Conservation (phyloP, 192 early-diverging fungal genomes). For the Mortierella alpina region DNA sequence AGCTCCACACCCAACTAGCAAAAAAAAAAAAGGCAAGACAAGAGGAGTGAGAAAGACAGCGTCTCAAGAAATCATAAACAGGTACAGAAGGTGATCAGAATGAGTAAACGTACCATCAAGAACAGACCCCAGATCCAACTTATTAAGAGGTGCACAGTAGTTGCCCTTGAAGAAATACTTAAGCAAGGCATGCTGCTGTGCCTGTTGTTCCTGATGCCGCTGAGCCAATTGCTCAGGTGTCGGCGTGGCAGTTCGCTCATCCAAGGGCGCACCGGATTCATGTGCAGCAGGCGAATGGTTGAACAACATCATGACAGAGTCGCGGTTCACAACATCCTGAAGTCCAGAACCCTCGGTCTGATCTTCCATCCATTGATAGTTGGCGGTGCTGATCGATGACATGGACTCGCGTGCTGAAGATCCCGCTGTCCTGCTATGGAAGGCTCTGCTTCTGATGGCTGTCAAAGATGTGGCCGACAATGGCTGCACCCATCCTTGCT, state of each 20-base stretch:
- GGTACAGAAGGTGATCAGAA: not conserved
- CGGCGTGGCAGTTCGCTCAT: not conserved
- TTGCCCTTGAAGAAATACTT: slow-evolving; percentile 52
- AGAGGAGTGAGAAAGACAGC: not conserved
- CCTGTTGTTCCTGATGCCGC: slow-evolving; percentile 32
- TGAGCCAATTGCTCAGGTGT: slow-evolving; percentile 22
- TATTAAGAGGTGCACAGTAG: slow-evolving; percentile 38
- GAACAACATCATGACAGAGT: slow-evolving; percentile 31
- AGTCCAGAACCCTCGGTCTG: not conserved
- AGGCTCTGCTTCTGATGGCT: not conserved
- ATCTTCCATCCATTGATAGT: slow-evolving; percentile 50
- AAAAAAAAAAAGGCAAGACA: not conserved
- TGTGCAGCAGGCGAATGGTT: slow-evolving; percentile 15
- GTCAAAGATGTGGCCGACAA: not conserved
- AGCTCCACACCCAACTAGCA: slow-evolving; percentile 39
- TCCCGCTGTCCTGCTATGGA: not conserved
- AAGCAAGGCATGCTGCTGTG: slow-evolving; percentile 36
- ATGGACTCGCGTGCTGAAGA: slow-evolving; percentile 33
- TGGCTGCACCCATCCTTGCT: not conserved
- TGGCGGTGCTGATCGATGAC: slow-evolving; percentile 33
- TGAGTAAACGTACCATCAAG: slow-evolving; percentile 36
- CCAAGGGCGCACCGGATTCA: not conserved
- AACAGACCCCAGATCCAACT: slow-evolving; percentile 30
- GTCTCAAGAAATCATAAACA: not conserved
- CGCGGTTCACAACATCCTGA: slow-evolving; percentile 20